Evolutionary conservation across 176 grass and related monocot species (phyloP).

Genomic region (Oryza punctata): DNA sequence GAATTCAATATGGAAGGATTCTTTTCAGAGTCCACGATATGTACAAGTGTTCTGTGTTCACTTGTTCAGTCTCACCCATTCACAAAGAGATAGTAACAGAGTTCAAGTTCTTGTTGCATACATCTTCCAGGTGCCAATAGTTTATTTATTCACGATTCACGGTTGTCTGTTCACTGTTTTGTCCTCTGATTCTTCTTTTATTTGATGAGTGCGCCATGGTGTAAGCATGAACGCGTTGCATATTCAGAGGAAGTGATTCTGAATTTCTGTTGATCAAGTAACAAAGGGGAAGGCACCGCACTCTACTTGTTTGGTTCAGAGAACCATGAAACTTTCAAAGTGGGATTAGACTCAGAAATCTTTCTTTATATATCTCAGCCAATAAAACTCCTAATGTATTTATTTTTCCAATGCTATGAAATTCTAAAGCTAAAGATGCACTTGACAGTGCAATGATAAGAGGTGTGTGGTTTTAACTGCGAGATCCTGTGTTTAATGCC

Average conservation of each 20-base stretch:
- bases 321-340: conserved; percentile 15
- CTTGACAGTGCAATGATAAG: too few relatives aligned
- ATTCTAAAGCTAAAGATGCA: too few relatives aligned
- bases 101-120: not conserved
- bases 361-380: not conserved
- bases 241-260: not conserved
- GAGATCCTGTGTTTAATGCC: too few relatives aligned
- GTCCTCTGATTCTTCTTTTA: not conserved
- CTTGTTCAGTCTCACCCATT: not conserved
- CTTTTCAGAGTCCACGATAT: not conserved
- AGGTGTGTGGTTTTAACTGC: too few relatives aligned
- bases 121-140: not conserved
- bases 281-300: not conserved
- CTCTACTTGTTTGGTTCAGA: not conserved
- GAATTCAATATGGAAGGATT: not conserved
- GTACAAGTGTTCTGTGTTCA: not conserved
- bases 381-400: not conserved
- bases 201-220: not conserved
- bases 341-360: not conserved
- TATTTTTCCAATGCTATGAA: too few relatives aligned
- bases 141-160: not conserved
- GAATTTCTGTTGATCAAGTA: not conserved
- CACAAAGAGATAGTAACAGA: not conserved
- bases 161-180: not conserved
- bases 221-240: not conserved